These are phyloP conservation scores for Parastagonospora nodorum DNA, from an alignment of 2,329 filamentous ascomycete genomes.

Conservation along the genomic window DNA sequence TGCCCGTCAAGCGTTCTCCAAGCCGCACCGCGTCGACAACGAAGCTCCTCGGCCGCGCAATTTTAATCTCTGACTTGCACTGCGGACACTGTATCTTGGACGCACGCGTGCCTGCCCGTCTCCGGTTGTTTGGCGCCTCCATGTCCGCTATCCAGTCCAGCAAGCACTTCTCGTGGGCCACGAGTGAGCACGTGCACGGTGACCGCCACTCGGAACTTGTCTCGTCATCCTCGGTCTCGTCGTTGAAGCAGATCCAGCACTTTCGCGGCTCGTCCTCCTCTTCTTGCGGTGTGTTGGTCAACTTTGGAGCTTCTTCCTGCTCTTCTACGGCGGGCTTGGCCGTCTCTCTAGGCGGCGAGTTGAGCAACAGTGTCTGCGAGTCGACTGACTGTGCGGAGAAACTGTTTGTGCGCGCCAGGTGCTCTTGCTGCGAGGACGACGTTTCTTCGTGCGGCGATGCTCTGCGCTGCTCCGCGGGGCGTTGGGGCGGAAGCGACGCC, in stretches of 20 bases:
- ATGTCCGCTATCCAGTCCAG: slow-evolving; percentile 93
- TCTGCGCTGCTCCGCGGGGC: slow-evolving; percentile 42
- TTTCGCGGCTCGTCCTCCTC: slow-evolving; percentile 53
- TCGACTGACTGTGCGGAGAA: slow-evolving; percentile 50
- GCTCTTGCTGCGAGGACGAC: slow-evolving; percentile 21
- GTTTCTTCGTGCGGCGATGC: slow-evolving; percentile 27
- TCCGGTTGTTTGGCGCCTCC: slow-evolving; percentile 65
- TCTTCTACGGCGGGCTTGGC: slow-evolving; percentile 15
- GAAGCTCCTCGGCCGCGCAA: slow-evolving; percentile 75
- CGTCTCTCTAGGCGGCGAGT: slow-evolving; percentile 32
- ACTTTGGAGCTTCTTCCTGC: slow-evolving; percentile 18
- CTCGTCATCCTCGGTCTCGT: slow-evolving; percentile 67
- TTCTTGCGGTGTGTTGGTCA: slow-evolving; percentile 8
- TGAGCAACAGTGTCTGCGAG: slow-evolving; percentile 54
- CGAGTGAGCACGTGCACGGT: slow-evolving; percentile 87
- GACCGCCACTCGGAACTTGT: slow-evolving; percentile 75
- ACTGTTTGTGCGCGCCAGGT: slow-evolving; percentile 37
- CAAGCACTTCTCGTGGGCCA: slow-evolving; percentile 87
- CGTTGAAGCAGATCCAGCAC: slow-evolving; percentile 73
- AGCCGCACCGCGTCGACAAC: slow-evolving; percentile 70
- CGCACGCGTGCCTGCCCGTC: slow-evolving; percentile 50
- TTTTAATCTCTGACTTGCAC: slow-evolving; percentile 80
- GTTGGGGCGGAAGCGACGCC: slow-evolving; percentile 50
- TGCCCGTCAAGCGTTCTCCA: slow-evolving; percentile 62
- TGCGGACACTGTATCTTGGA: slow-evolving; percentile 82